Evolutionary conservation across 345 rosid genomes (phyloP).

Genomic region (Gynandropsis gynandra): DNA sequence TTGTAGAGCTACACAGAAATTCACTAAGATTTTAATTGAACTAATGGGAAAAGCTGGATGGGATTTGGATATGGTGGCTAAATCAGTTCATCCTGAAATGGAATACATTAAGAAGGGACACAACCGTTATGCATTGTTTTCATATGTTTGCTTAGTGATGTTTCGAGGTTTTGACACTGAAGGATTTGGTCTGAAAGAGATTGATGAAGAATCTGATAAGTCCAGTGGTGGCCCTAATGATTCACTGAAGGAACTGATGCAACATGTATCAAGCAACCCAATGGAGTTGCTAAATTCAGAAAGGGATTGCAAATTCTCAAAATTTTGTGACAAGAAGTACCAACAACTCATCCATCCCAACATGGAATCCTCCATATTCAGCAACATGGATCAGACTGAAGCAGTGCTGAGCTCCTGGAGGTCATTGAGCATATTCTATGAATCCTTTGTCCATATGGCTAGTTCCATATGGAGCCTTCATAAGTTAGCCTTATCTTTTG

Average conservation of each 20-base stretch:
- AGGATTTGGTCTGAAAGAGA: constrained; percentile 38
- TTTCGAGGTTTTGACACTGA: constrained; percentile 59
- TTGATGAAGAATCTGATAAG: constrained; percentile 26
- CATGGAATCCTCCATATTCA: constrained; percentile 82
- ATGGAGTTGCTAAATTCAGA: constrained; percentile 71
- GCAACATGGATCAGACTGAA: constrained; percentile 59
- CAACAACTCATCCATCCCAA: constrained; percentile 77
- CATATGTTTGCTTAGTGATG: constrained; percentile 75
- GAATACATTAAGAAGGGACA: constrained; percentile 50
- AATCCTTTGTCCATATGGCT: constrained; percentile 78
- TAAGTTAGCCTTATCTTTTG: constrained; percentile 71
- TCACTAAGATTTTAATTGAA: constrained; percentile 60
- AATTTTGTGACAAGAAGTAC: constrained; percentile 83
- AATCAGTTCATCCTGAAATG: constrained; percentile 50
- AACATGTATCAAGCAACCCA: constrained; percentile 70
- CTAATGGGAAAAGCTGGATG: constrained; percentile 84
- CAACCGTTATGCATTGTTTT: constrained; percentile 57
- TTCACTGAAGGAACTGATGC: constrained; percentile 57
- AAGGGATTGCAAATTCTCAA: constrained; percentile 55
- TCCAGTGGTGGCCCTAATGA: too few relatives aligned
- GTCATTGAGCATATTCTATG: constrained; percentile 57
- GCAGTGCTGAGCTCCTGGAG: constrained; percentile 81
- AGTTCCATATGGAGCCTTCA: constrained; percentile 80
- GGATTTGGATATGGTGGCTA: constrained; percentile 85
- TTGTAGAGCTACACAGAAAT: constrained; percentile 48